phyloP scores from a whole-genome alignment of 345 rosid species.

The Nasturtium officinale region DNA sequence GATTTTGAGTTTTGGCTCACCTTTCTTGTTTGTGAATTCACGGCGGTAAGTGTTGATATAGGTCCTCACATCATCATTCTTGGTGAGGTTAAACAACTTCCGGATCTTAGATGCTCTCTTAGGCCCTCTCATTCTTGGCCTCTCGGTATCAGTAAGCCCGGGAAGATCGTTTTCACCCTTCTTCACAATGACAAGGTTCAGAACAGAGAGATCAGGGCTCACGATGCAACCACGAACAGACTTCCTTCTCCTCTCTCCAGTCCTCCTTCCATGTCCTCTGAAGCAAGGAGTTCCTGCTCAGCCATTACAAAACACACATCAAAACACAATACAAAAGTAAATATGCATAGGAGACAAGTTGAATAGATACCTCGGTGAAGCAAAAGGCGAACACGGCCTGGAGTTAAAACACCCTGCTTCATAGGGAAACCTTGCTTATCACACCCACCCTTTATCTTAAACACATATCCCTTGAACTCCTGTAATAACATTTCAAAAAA shows the following conservation, averaged over 20 bases:
- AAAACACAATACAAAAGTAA: neutral
- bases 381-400: constrained; percentile 83
- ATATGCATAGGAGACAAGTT: neutral
- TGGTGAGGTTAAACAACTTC: constrained; percentile 68
- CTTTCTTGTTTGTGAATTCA: constrained; percentile 66
- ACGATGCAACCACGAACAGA: constrained; percentile 92
- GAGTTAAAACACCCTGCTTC: constrained; percentile 88
- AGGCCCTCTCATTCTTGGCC: constrained; percentile 86
- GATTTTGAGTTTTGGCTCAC: neutral
- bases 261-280: constrained; percentile 76
- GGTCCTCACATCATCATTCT: constrained; percentile 80
- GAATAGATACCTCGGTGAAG: constrained; percentile 57
- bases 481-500: constrained; percentile 25
- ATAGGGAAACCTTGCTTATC: constrained; percentile 92
- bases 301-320: neutral
- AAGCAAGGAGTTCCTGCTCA: constrained; percentile 74
- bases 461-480: constrained; percentile 87
- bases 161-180: constrained; percentile 80
- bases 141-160: constrained; percentile 72
- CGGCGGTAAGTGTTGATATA: constrained; percentile 85
- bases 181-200: constrained; percentile 80
- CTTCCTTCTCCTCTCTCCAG: constrained; percentile 79
- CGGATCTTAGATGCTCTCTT: constrained; percentile 84
- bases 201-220: constrained; percentile 76
- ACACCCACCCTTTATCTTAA: constrained; percentile 89